Evolutionary conservation across 2,329 filamentous ascomycete genomes (phyloP).

Genomic region (Rhynchosporium secalis): DNA sequence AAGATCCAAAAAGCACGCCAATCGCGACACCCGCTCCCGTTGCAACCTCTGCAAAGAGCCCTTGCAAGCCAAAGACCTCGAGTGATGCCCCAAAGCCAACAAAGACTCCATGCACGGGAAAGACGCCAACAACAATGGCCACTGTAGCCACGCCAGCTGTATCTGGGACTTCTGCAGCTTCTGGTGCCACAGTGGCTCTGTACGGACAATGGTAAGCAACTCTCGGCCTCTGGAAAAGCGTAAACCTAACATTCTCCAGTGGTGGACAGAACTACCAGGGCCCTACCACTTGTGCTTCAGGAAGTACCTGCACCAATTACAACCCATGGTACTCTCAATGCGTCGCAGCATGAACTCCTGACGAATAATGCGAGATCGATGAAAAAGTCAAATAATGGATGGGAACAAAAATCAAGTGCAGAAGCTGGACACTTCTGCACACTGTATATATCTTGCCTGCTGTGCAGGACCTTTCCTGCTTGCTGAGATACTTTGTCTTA

Average conservation of each 20-base stretch:
- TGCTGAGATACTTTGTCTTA: slow-evolving; percentile 3
- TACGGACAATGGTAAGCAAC: slow-evolving; percentile 14
- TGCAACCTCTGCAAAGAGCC: not conserved
- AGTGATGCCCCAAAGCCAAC: not conserved
- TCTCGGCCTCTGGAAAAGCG: too few species aligned
- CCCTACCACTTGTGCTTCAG: slow-evolving; percentile 11
- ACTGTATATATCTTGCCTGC: slow-evolving; percentile 16
- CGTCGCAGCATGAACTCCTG: slow-evolving; percentile 3
- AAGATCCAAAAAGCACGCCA: not conserved
- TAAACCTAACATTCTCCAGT: not conserved
- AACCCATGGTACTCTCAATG: slow-evolving; percentile 15
- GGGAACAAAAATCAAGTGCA: slow-evolving; percentile 1
- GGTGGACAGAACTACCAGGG: slow-evolving; percentile 4
- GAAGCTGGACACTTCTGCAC: slow-evolving; percentile 3
- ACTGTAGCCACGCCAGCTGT: not conserved
- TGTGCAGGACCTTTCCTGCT: slow-evolving; percentile 4
- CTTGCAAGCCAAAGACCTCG: not conserved
- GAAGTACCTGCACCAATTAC: not conserved
- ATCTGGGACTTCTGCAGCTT: not conserved
- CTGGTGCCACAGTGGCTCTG: not conserved
- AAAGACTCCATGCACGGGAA: not conserved
- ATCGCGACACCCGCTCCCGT: not conserved
- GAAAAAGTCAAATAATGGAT: not conserved
- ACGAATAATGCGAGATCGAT: not conserved
- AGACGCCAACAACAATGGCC: slow-evolving; percentile 5